Percentiles rank a stretch among this genome's conserved stretches.
These are phyloP conservation scores for Epichloe gansuensis DNA, from an alignment of 2,329 filamentous ascomycete species.

Conservation along the genomic window DNA sequence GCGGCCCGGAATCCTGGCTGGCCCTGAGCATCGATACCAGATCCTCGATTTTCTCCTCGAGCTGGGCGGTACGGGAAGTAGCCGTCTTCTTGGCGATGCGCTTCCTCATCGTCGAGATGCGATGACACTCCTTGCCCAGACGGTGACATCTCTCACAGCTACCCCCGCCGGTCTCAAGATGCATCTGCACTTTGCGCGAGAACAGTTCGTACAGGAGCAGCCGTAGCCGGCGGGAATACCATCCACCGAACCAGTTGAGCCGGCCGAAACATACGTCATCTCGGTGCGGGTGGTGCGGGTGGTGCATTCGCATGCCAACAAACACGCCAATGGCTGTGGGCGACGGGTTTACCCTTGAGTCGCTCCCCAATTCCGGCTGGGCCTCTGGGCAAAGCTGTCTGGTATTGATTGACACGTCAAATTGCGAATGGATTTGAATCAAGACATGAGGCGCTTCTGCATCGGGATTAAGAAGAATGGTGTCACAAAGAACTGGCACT, in stretches of 20 bases:
- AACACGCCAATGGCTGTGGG: neutral
- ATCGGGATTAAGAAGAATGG: neutral
- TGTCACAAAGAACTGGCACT: neutral
- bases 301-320: neutral
- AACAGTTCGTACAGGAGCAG: slow-evolving; percentile 34
- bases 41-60: slow-evolving; percentile 39
- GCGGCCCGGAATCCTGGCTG: slow-evolving; percentile 12
- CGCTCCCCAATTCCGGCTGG: neutral
- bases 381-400: neutral
- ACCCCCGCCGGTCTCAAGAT: slow-evolving; percentile 24
- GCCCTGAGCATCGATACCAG: slow-evolving; percentile 32
- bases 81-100: slow-evolving; percentile 22
- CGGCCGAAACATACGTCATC: neutral
- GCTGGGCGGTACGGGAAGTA: slow-evolving; percentile 28
- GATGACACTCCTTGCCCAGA: slow-evolving; percentile 34
- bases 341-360: neutral
- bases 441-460: neutral
- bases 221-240: slow-evolving; percentile 29
- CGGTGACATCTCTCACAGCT: slow-evolving; percentile 32
- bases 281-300: neutral
- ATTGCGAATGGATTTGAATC: neutral
- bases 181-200: slow-evolving; percentile 37
- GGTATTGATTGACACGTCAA: neutral
- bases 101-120: slow-evolving; percentile 29
- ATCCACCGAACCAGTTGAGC: slow-evolving; percentile 1